These are phyloP conservation scores for sunflower (Helianthus annuus) DNA, from an alignment of 129 eudicot genomes.

Conservation along the genomic window DNA sequence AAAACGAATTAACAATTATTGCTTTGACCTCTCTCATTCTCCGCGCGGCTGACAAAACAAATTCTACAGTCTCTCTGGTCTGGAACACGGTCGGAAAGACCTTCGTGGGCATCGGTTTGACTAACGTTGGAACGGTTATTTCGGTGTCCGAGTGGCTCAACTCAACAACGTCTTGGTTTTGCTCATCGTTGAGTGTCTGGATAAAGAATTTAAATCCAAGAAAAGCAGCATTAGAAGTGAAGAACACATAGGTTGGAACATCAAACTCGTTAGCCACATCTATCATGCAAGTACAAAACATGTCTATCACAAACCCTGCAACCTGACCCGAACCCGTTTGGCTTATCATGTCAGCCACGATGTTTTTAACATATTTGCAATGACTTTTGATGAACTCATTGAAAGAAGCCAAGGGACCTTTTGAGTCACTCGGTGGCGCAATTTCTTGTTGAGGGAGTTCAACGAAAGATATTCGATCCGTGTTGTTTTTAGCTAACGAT, in stretches of 20 bases:
- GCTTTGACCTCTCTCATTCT: slow-evolving; percentile 35
- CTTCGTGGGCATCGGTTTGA: slow-evolving; percentile 33
- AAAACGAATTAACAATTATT: slow-evolving; percentile 37
- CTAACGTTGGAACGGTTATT: slow-evolving; percentile 28
- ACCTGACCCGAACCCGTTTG: slow-evolving; percentile 19
- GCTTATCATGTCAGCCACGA: slow-evolving; percentile 17
- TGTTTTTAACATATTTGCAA: slow-evolving; percentile 24
- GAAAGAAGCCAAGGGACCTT: slow-evolving; percentile 6
- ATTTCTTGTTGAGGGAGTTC: slow-evolving; percentile 35
- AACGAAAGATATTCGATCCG: slow-evolving; percentile 16
- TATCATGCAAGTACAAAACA: slow-evolving; percentile 43
- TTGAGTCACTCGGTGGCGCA: not conserved
- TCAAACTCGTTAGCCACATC: slow-evolving; percentile 34
- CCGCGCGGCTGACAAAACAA: not conserved
- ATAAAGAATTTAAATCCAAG: slow-evolving; percentile 14
- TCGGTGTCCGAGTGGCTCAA: slow-evolving; percentile 15
- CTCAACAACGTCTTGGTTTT: slow-evolving; percentile 20
- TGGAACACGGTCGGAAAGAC: slow-evolving; percentile 22
- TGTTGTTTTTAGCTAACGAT: slow-evolving; percentile 9
- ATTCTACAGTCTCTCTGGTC: slow-evolving; percentile 5
- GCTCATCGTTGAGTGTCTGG: slow-evolving; percentile 21
- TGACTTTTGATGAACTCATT: slow-evolving; percentile 27
- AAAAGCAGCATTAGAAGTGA: slow-evolving; percentile 27
- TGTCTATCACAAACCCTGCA: slow-evolving; percentile 38
- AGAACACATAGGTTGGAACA: slow-evolving; percentile 14